phyloP scores from a whole-genome alignment of 495 filamentous ascomycete species.

The Lepidopterella palustris region DNA sequence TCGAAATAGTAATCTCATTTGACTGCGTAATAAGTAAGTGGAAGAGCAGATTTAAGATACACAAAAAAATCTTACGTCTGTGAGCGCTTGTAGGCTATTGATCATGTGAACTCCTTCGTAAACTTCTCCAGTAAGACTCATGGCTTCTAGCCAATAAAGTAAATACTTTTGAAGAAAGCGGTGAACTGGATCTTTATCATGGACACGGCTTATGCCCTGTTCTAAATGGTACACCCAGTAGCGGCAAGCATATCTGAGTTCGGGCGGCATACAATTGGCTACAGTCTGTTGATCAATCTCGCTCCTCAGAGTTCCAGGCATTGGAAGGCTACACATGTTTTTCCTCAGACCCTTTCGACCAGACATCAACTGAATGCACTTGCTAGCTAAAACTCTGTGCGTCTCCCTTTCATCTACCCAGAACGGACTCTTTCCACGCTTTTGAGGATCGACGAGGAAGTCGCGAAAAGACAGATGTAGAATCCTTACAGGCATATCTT shows the following conservation, averaged over 20 bases:
- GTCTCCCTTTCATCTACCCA: slow-evolving; percentile 33
- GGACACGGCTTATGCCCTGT: slow-evolving; percentile 23
- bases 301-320: slow-evolving; percentile 23
- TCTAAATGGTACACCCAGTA: slow-evolving; percentile 39
- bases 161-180: slow-evolving; percentile 40
- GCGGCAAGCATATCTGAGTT: slow-evolving; percentile 41
- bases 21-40: background rate
- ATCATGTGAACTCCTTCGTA: slow-evolving; percentile 1
- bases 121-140: slow-evolving; percentile 30
- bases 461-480: slow-evolving; percentile 49
- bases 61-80: slow-evolving; percentile 4
- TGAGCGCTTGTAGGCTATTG: slow-evolving; percentile 1
- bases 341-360: slow-evolving; percentile 16
- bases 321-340: slow-evolving; percentile 38
- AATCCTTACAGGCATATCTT: slow-evolving; percentile 32
- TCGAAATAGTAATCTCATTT: background rate
- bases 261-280: slow-evolving; percentile 41
- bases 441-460: slow-evolving; percentile 40
- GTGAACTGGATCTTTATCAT: slow-evolving; percentile 26
- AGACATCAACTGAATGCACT: slow-evolving; percentile 35
- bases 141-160: too few species aligned
- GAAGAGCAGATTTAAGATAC: background rate
- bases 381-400: slow-evolving; percentile 31
- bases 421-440: slow-evolving; percentile 29
- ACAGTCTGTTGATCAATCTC: slow-evolving; percentile 36